Base-by-base conservation (phyloP, 2,329 filamentous ascomycete species). In the Fusarium sp. region DNA sequence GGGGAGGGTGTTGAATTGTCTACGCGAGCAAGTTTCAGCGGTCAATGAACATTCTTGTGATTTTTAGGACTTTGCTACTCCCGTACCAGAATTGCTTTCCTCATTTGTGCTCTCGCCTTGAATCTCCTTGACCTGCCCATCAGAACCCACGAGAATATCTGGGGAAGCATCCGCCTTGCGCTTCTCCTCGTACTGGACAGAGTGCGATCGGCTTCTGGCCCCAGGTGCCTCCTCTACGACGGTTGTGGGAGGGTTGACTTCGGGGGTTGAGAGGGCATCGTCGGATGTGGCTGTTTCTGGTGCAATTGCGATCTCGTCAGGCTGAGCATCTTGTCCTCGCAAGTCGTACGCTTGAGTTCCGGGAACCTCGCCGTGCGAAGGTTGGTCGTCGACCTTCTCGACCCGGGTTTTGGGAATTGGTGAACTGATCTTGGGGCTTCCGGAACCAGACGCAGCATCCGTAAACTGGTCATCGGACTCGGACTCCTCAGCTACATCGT, bases 401-500 rank as follows among this genome's bases (percentile, higher is more conserved):
- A 90, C 83, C 57, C 87, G 80, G 25, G 86, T 88, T 67, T 82
- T 84, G n/a, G 87, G 88, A 57, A 89, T 85, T 22, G 87, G 86
- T 16, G 86, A 86, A 66, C 76, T 79, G 42, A 78, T 74, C 8
- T 78, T 80, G 11, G 80, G 82, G 76, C 79, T 86, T 71, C 74
- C 79, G 61, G 76, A 82, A 59, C 79, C 84, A 34, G 88, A 90
- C 57, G 87, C 87, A 34, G 90, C 89, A 77, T 92, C 90, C 53
- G 87, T 91, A 78, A 90, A 92, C 79, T 91, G 90, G 71, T 92
- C 90, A 47, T 91, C 90, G 29, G 88, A 90, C 67, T 91, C 90
- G 51, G 89, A 90, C 30, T 82, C 83, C 64, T 86, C 86, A 80
- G 77, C 79, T 79, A 55, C 48, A 71, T 79, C 68, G 80, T 54